Percentiles rank a stretch among this genome's conserved stretches.
Conservation (phyloP, 495 filamentous ascomycete genomes). For the Diplogelasinospora grovesii region DNA sequence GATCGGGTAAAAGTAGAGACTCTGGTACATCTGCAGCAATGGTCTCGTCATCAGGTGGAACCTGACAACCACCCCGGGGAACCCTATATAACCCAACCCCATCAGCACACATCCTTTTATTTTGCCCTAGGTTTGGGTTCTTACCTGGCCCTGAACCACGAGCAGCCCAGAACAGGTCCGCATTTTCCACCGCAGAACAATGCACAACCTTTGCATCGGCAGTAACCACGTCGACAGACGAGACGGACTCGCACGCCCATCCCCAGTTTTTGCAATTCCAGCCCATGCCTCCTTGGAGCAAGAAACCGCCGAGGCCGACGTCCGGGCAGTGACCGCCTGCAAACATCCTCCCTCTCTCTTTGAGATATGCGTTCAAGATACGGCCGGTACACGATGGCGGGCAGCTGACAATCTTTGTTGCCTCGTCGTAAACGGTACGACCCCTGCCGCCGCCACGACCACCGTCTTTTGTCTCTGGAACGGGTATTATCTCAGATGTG, state of each 20-base stretch:
- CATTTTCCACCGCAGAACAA: conserved; percentile 35
- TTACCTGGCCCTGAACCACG: conserved; percentile 47
- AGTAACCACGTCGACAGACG: conserved; percentile 44
- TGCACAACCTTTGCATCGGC: conserved; percentile 31
- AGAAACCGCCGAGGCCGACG: conserved; percentile 49
- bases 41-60: conserved; percentile 38
- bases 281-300: conserved; percentile 51
- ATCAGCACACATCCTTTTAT: no score
- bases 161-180: conserved; percentile 45
- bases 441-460: conserved; percentile 5
- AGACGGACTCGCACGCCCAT: conserved; percentile 47
- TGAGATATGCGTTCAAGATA: conserved; percentile 36
- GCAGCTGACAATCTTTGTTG: conserved; percentile 26
- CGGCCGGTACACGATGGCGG: conserved; percentile 40
- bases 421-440: conserved; percentile 30
- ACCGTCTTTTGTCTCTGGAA: no score
- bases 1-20: conserved; percentile 39
- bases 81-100: no score
- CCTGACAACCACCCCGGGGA: conserved; percentile 42
- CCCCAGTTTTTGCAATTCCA: conserved; percentile 52
- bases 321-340: conserved; percentile 50
- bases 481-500: not conserved
- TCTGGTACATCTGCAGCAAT: conserved; percentile 31
- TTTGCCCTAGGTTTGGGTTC: no score
- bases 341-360: conserved; percentile 38